Evolutionary conservation across 306 rosid genomes (phyloP), one percentile per base, ranked within the genome.

Genomic region (Cucurbita ficifolia): DNA sequence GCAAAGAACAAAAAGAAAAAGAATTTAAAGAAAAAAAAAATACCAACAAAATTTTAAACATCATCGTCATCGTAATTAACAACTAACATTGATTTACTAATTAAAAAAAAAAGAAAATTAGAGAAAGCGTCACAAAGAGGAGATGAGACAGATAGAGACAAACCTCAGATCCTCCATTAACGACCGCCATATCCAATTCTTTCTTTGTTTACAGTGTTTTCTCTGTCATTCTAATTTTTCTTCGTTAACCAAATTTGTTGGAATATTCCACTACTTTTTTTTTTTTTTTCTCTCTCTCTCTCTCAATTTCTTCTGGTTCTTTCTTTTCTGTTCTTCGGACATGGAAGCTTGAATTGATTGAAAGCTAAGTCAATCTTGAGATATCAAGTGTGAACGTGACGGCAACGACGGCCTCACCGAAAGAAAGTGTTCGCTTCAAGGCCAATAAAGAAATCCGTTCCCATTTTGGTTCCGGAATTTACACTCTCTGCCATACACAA

Each of bases 281-380:
- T n/a, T n/a, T n/a, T n/a, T n/a, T n/a, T n/a, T n/a, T n/a, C n/a
- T 72, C 86, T 63, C 63, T 75, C 74, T 72, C 78, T 22, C 10
- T 21, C 36, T 45, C 39, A 45, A 21, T 67, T 67, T 67, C 72
- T n/a, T 55, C 42, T 60, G 62, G 19, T 19, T 24, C 39, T 57
- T 45, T 29, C 33, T 29, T 29, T 29, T 29, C 2, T 29, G 33
- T 29, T 29, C 33, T 29, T 74, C 72, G 45, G 54, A 60, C 69
- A 61, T 42, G 81, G 60, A 82, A 63, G 70, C 74, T 85, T 61
- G 78, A 82, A 78, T 87, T 83, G 92, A 85, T 94, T 90, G 88
- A 87, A 85, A 89, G 91, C 95, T 53, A 94, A 91, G 91, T 91
- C 87, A 86, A 64, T 22, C 76, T 50, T 76, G 75, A 38, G 72